Conservation (phyloP, 2,329 filamentous ascomycete species). For the Rhynchosporium agropyri region DNA sequence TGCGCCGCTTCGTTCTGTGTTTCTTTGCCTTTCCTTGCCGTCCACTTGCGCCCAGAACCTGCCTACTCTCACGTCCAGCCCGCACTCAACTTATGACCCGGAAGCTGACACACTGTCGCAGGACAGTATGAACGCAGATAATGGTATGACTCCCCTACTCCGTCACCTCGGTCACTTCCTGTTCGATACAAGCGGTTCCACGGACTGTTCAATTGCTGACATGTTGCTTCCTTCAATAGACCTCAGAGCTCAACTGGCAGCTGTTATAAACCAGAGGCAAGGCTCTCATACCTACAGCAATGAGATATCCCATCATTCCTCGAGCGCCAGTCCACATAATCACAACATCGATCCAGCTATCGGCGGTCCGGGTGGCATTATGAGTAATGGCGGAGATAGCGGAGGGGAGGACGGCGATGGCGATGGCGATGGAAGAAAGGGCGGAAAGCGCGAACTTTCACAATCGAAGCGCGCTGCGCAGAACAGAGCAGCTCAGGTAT, state of each 20-base stretch:
- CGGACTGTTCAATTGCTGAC: slow-evolving; percentile 33
- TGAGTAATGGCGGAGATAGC: slow-evolving; percentile 39
- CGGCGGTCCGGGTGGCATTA: slow-evolving; percentile 39
- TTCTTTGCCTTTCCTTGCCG: slow-evolving; percentile 5
- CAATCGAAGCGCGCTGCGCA: slow-evolving; percentile 96
- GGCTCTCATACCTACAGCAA: slow-evolving; percentile 40
- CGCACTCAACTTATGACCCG: not conserved
- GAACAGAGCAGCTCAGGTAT: slow-evolving; percentile 93
- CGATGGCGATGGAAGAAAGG: slow-evolving; percentile 64
- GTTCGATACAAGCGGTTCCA: slow-evolving; percentile 22
- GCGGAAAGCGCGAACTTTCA: slow-evolving; percentile 83
- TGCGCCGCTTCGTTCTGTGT: slow-evolving; percentile 19
- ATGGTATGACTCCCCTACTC: slow-evolving; percentile 32
- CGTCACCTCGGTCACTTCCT: slow-evolving; percentile 7
- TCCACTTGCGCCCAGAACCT: slow-evolving; percentile 7
- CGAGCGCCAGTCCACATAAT: slow-evolving; percentile 41
- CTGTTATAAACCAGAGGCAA: slow-evolving; percentile 38
- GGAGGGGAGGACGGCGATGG: slow-evolving; percentile 40
- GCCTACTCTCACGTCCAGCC: not conserved
- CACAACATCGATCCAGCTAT: slow-evolving; percentile 45
- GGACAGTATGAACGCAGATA: slow-evolving; percentile 39
- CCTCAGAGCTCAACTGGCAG: slow-evolving; percentile 43
- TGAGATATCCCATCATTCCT: slow-evolving; percentile 38
- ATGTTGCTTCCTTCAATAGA: slow-evolving; percentile 39
- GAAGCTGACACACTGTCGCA: slow-evolving; percentile 40